Evolutionary conservation across 176 grass and related monocot genomes (phyloP), one percentile per base, ranked within the genome.

Genomic region (Carex parvula): DNA sequence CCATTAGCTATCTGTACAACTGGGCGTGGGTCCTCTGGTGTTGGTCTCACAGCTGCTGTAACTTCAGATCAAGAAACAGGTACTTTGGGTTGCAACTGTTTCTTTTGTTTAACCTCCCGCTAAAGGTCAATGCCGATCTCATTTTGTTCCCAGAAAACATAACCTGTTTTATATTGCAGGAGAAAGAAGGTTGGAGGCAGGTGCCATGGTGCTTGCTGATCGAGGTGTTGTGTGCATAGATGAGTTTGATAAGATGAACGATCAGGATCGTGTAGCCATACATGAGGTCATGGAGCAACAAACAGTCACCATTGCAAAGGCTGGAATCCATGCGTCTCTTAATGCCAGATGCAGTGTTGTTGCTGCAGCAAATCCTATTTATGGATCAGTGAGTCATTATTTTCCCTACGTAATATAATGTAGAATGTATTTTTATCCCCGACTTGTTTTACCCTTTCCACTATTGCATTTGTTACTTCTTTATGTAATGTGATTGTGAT

Each of bases 281-380:
- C 96, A 99, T 68, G 96, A 99, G 89, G 96, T 99, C 80, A 99
- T 99, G 96, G 96, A 99, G 77, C 93, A 99, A 55, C 93, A 99
- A 84, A 99, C 93, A 60, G 96, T 98, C 24, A 99, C 96, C 24
- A 99, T 99, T 84, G 96, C 96, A 30, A 99, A 99, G 83, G 96
- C 96, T 65, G 93, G 93, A 86, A 98, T 98, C 83, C 96, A 99
- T 83, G 96, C 96, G 32, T 99, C 96, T 6, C 86, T 99, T 48
- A 95, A 99, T 89, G 96, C 93, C 2, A 95, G 96, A 84, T 99
- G 96, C 64, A 99, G 96, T 90, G 96, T 99, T 61, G 88, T 99
- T 80, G 96, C 96, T 84, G 96, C 96, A 84, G 93, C 96, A 86
- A 99, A 99, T 89, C 96, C 96, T 78, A 99, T 99, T 68, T 99